Base-by-base conservation (phyloP, 2,329 filamentous ascomycete species). In the Fragosphaeria purpurea region DNA sequence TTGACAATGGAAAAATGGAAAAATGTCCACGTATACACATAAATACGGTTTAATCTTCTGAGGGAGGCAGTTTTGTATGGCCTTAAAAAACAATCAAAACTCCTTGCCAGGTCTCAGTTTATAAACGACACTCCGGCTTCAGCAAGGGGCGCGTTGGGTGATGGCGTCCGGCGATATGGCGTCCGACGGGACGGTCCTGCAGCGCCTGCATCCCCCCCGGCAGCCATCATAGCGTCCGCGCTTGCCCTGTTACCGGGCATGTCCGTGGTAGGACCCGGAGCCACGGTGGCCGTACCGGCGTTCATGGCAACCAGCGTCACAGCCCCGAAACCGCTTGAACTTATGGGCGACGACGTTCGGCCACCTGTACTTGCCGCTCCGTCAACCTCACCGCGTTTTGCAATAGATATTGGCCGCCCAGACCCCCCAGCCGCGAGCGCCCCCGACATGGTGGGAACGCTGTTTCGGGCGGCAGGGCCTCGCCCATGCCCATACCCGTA, bases 131-230 rank as follows among this genome's bases (percentile, higher is more conserved):
- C 7, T 7, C 11, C 32, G 34, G n/a, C 42, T 6, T 41, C 43
- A 6, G n/a, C 33, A 7, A 50, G 44, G 11, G 48, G 48, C 39
- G 45, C 48, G 38, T 46, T 46, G 22, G 44, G 48, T 8, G 48
- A 50, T 4, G 48, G 48, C 10, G 48, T 42, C 11, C 38, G 40
- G 10, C 48, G 44, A 33, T 38, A 50, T 11, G 48, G 43, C 32
- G 32, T 46, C 12, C 44, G 31, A 1, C 48, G 43, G 6, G 48
- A 50, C 12, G 48, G 48, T 1, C 43, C 44, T 32, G 44, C 39
- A 7, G 42, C 31, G 2, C 7, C 43, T 8, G 48, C 38, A 31
- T 41, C 43, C 6, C 32, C 37, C n/a, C 48, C 37, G 12, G 12
- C 41, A 35, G 32, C 38, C n/a, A 41, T 2, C 22, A 22, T 22